Base-by-base conservation (phyloP, 1,139 yeast genomes). In the Arxiozyma slooffiae region DNA sequence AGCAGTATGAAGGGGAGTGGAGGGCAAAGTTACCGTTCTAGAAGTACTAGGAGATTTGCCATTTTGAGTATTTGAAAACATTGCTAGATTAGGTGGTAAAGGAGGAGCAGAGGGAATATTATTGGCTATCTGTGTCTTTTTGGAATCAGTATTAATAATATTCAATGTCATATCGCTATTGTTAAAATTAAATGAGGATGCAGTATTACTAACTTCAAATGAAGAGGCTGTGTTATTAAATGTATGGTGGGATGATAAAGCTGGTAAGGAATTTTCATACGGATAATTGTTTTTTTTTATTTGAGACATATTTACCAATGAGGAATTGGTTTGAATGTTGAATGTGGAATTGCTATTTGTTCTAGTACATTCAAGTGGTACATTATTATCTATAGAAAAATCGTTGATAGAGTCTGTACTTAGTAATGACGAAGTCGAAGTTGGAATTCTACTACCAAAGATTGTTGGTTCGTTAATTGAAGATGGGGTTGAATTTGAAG, bases 1-100 rank as follows among this genome's bases (percentile, higher is more conserved):
- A 9, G 53, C 50, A 21, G 57, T 54, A 16, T 56, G 49, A 37
- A 58, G 59, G 14, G 58, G 47, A 11, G 53, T 53, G 34, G 57
- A 53, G 16, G 56, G 51, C 18, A 14, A 16, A 8, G 36, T 14
- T 2, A 30, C n/a, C 14, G 36, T 30, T 14, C 6, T 30, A 14
- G 36, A 30, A 30, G n/a, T 11, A 2, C 11, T 7, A 14, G 14
- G n/a, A 4, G n/a, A 30, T n/a, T 30, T n/a, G 14, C 6, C 4
- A 4, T 30, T 30, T 30, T 30, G n/a, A 2, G n/a, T 30, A 30
- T 30, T 30, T 30, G 36, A 30, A 30, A 30, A 30, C 11, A 6
- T 30, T 30, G n/a, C 36, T 11, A 30, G n/a, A 30, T 30, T 30
- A 2, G 36, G 7, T 11, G 36, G 36, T 2, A 30, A 11, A 30